Percentiles rank a stretch among this genome's conserved stretches.
Evolutionary conservation across 305 asterid species (phyloP).

Genomic region (Fraxinus albicans): DNA sequence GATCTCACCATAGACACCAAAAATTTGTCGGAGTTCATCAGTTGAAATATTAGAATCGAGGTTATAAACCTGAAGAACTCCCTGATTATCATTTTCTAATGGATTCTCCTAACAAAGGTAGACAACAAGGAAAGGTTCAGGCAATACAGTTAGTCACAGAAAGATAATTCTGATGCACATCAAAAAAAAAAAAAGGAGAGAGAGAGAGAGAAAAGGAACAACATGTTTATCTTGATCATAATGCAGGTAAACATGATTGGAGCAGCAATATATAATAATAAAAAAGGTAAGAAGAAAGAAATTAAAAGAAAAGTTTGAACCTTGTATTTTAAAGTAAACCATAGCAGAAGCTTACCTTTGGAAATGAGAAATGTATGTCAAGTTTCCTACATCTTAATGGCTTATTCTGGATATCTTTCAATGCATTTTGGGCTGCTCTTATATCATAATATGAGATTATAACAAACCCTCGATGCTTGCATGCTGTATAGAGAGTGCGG

Average conservation of each 20-base stretch:
- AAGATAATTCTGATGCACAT: neutral
- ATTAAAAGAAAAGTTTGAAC: neutral
- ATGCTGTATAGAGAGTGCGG: slow-evolving; percentile 71
- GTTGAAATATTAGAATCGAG: slow-evolving; percentile 82
- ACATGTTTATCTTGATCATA: neutral
- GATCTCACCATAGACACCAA: slow-evolving; percentile 84
- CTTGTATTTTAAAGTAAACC: slow-evolving; percentile 8
- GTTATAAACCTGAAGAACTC: slow-evolving; percentile 76
- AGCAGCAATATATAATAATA: neutral
- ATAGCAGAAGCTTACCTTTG: slow-evolving; percentile 54
- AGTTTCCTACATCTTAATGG: slow-evolving; percentile 72
- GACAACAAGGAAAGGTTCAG: slow-evolving; percentile 9
- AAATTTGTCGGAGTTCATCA: slow-evolving; percentile 76
- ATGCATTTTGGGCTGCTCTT: slow-evolving; percentile 83
- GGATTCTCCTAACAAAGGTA: slow-evolving; percentile 61
- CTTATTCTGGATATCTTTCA: slow-evolving; percentile 83
- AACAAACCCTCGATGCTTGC: slow-evolving; percentile 91
- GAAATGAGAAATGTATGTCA: slow-evolving; percentile 86
- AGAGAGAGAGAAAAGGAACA: neutral
- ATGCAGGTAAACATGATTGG: neutral
- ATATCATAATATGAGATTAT: slow-evolving; percentile 88
- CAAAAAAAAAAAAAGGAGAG: too few relatives aligned
- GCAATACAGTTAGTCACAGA: neutral
- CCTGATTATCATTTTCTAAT: slow-evolving; percentile 76
- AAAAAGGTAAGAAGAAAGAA: neutral